phyloP scores from a whole-genome alignment of 495 filamentous ascomycete species.

The Darksidea phi region DNA sequence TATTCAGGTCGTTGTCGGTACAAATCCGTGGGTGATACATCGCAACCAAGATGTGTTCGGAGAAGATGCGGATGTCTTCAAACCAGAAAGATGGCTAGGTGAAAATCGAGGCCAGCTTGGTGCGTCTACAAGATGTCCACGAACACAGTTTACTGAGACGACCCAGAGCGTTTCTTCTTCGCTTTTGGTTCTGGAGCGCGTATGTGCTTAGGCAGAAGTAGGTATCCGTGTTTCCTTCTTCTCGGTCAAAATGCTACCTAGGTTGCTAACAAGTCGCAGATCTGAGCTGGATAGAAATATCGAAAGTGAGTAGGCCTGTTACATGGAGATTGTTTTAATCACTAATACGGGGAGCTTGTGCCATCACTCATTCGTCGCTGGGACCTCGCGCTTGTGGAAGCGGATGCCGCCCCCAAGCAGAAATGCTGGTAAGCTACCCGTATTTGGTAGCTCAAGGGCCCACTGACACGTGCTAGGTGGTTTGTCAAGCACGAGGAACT shows the following conservation, averaged over 20 bases:
- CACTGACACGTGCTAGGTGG: conserved; percentile 14
- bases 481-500: conserved; percentile 30
- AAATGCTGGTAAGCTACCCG: conserved; percentile 1
- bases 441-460: not conserved
- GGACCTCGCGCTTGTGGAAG: not conserved
- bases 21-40: conserved; percentile 41
- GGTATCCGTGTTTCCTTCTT: too few species aligned
- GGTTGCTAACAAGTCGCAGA: conserved; percentile 5
- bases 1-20: conserved; percentile 20
- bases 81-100: conserved; percentile 11
- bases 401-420: not conserved
- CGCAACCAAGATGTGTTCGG: conserved; percentile 36
- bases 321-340: too few species aligned
- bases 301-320: conserved; percentile 1
- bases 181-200: conserved; percentile 41
- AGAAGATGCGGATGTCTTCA: conserved; percentile 27
- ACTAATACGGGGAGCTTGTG: not conserved
- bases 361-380: not conserved
- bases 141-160: too few species aligned
- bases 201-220: conserved; percentile 34
- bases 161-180: conserved; percentile 40
- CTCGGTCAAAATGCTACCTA: too few species aligned
- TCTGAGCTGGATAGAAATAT: conserved; percentile 43
- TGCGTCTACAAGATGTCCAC: too few species aligned
- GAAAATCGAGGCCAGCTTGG: conserved; percentile 25